Conservation (phyloP, 306 rosid genomes). For the Cotoneaster glaucophyllus region DNA sequence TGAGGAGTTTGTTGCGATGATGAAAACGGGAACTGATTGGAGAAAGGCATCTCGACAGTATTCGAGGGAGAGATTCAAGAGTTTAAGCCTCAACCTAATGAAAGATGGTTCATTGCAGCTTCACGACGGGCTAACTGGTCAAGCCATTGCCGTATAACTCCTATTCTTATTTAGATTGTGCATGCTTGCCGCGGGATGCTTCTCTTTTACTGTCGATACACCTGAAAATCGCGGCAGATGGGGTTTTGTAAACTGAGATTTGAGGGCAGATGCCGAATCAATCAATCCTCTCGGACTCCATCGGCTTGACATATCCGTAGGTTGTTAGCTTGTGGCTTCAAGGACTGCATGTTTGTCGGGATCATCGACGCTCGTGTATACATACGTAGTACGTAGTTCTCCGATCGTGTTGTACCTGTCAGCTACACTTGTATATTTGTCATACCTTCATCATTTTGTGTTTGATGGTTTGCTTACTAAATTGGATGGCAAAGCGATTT, state of each 20-base stretch:
- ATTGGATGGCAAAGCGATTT: not conserved
- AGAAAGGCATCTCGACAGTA: slow-evolving; percentile 98
- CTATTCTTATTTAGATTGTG: slow-evolving; percentile 21
- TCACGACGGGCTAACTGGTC: slow-evolving; percentile 78
- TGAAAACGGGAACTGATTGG: slow-evolving; percentile 99
- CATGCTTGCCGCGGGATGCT: slow-evolving; percentile 23
- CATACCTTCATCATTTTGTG: slow-evolving; percentile 26
- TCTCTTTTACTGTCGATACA: slow-evolving; percentile 15
- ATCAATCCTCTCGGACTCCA: not conserved
- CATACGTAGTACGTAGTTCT: slow-evolving; percentile 7
- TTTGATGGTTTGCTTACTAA: slow-evolving; percentile 27
- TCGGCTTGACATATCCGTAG: slow-evolving; percentile 1
- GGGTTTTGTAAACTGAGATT: not conserved
- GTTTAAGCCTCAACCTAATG: slow-evolving; percentile 91
- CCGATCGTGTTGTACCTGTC: not conserved
- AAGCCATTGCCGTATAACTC: slow-evolving; percentile 70
- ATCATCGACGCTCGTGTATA: slow-evolving; percentile 2
- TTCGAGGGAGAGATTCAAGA: slow-evolving; percentile 97
- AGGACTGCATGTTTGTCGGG: not conserved
- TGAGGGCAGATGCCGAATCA: not conserved
- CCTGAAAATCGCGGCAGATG: slow-evolving; percentile 11
- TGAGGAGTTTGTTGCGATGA: slow-evolving; percentile 96
- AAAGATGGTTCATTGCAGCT: slow-evolving; percentile 97
- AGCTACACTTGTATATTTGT: slow-evolving; percentile 45
- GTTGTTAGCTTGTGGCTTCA: not conserved